A percentile compares a stretch with the other conserved stretches of the same genome.
Conservation (phyloP, 1,284 basidiomycete species). For the Grifola frondosa region DNA sequence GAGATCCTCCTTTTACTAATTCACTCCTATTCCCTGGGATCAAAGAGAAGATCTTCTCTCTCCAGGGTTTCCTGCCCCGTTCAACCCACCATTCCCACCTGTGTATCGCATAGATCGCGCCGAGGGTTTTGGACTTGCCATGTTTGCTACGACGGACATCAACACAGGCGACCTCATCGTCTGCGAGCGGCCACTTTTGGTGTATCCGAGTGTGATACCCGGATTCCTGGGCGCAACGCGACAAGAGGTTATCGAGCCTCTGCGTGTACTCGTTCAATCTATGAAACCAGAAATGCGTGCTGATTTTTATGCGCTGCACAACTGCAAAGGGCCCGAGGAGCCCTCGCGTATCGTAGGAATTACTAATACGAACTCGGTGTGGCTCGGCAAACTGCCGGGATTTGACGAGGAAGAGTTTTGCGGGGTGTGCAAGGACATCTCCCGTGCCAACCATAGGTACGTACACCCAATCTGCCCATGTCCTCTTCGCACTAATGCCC, state of each 20-base stretch:
- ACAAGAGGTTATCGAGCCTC: background rate
- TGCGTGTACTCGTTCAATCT: no score
- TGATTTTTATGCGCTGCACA: background rate
- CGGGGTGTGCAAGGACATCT: constrained; percentile 18
- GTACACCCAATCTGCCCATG: background rate
- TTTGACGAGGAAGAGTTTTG: constrained; percentile 5
- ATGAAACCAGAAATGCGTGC: background rate
- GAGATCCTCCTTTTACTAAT: no score
- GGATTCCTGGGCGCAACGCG: background rate
- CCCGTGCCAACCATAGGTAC: constrained; percentile 25
- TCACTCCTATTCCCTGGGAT: no score
- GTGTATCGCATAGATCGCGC: constrained; percentile 2
- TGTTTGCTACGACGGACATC: constrained; percentile 11
- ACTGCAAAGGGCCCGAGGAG: background rate
- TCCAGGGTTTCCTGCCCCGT: no score
- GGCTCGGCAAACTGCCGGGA: constrained; percentile 11
- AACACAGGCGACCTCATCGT: constrained; percentile 12
- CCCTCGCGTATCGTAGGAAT: constrained; percentile 10
- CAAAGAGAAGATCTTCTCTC: no score
- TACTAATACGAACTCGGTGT: constrained; percentile 21
- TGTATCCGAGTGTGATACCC: no score
- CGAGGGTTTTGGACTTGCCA: constrained; percentile 5
- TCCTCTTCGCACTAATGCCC: background rate
- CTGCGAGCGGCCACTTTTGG: constrained; percentile 15
- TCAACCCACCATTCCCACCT: no score